These are phyloP conservation scores for Bocquillonia castaneifolia DNA, from an alignment of 441 rosid genomes.

Conservation along the genomic window DNA sequence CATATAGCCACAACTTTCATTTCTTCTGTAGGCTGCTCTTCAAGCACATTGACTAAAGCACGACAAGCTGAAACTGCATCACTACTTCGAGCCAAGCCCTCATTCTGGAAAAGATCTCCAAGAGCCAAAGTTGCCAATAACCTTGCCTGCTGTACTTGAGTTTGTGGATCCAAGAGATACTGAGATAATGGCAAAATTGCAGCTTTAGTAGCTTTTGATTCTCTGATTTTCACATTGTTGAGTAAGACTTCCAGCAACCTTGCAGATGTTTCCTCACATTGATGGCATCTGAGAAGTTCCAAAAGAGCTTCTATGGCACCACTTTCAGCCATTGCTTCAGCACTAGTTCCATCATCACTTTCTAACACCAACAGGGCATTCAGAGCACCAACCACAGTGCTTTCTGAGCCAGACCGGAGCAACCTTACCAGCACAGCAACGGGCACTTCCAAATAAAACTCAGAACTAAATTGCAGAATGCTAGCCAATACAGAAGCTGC, in stretches of 20 bases:
- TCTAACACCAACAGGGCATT: conserved; percentile 97
- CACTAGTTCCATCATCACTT: conserved; percentile 96
- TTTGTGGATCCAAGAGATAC: conserved; percentile 97
- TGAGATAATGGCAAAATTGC: conserved; percentile 94
- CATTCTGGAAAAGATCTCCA: conserved; percentile 98
- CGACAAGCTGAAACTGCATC: conserved; percentile 99
- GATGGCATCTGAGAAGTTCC: conserved; percentile 95
- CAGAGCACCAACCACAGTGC: conserved; percentile 80
- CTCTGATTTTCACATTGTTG: conserved; percentile 96
- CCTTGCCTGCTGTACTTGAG: conserved; percentile 97
- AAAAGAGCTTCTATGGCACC: conserved; percentile 98
- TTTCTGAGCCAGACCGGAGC: conserved; percentile 82
- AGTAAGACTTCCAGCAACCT: conserved; percentile 91
- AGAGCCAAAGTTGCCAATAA: conserved; percentile 94
- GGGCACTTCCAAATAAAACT: conserved; percentile 95
- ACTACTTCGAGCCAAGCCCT: conserved; percentile 88
- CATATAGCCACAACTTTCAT: conserved; percentile 99
- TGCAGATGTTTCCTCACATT: conserved; percentile 96
- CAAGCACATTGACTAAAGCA: conserved; percentile 94
- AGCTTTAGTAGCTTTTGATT: conserved; percentile 84
- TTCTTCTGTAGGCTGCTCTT: conserved; percentile 99
- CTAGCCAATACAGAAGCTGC: conserved; percentile 84
- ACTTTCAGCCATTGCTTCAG: conserved; percentile 99
- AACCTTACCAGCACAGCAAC: conserved; percentile 92
- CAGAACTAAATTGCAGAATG: conserved; percentile 96